phyloP scores from a whole-genome alignment of 805 yeast species.

The Nakazawaea pomicola region DNA sequence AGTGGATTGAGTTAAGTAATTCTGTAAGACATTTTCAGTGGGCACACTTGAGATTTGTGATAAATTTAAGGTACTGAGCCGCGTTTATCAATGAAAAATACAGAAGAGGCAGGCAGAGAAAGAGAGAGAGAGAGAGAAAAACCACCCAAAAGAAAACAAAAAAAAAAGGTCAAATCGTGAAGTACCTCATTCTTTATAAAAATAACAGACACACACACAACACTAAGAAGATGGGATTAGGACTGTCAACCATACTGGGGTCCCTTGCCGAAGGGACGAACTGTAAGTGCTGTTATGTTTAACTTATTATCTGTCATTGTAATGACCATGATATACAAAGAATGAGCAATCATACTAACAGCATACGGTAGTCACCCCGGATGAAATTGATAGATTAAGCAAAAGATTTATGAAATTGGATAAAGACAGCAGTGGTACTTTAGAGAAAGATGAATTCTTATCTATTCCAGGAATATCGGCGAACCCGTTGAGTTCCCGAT shows the following conservation, averaged over 20 bases:
- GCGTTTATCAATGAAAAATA: too few relatives aligned
- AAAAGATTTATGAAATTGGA: slow-evolving; percentile 94
- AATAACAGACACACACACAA: too few relatives aligned
- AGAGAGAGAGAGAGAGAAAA: too few relatives aligned
- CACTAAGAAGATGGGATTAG: slow-evolving; percentile 27
- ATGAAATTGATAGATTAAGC: slow-evolving; percentile 86
- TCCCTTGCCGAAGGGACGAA: slow-evolving; percentile 76
- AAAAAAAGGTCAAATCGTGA: background rate
- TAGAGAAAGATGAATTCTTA: slow-evolving; percentile 85
- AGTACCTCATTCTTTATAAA: too few relatives aligned
- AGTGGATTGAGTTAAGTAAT: too few relatives aligned
- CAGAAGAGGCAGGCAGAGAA: too few relatives aligned
- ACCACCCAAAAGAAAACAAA: too few relatives aligned
- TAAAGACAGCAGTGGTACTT: slow-evolving; percentile 86
- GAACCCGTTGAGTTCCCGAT: slow-evolving; percentile 84
- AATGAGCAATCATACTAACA: too few relatives aligned
- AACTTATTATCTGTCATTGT: background rate
- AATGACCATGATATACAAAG: slow-evolving; percentile 4
- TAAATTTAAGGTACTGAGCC: too few relatives aligned
- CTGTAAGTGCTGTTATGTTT: slow-evolving; percentile 37
- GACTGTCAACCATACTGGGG: slow-evolving; percentile 45
- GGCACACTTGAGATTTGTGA: too few relatives aligned
- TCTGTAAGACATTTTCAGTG: too few relatives aligned
- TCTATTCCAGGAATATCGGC: slow-evolving; percentile 88
- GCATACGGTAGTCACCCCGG: slow-evolving; percentile 60